Percentiles rank a stretch among this genome's conserved stretches.
phyloP scores from a whole-genome alignment of 192 early-diverging fungal species.

The Entomortierella beljakovae region DNA sequence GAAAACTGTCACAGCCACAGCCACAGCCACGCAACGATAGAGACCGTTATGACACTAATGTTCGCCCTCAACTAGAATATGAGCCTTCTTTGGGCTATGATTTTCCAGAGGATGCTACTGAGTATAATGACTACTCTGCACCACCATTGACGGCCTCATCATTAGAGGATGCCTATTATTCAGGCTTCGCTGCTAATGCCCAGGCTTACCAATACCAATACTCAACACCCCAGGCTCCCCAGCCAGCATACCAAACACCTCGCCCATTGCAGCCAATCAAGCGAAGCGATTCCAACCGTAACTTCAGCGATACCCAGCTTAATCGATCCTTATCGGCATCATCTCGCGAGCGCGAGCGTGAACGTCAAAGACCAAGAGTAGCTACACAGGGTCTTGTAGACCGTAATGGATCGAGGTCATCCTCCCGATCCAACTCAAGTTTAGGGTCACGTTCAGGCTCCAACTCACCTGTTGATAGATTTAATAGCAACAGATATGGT shows the following conservation, averaged over 20 bases:
- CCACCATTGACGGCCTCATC: constrained; percentile 13
- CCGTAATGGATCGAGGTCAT: neutral
- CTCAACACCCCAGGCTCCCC: neutral
- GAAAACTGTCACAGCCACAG: neutral
- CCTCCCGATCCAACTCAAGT: neutral
- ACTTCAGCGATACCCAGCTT: neutral
- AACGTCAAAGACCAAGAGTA: neutral
- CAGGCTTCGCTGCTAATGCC: neutral
- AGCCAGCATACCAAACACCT: neutral
- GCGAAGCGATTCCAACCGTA: neutral
- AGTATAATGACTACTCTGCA: neutral
- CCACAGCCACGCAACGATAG: neutral
- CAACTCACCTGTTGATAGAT: constrained; percentile 8
- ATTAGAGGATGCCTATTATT: constrained; percentile 4
- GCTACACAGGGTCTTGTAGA: neutral
- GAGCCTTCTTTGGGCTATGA: neutral
- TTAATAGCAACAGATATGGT: neutral
- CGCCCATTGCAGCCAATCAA: constrained; percentile 1
- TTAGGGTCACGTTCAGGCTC: neutral
- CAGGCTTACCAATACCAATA: neutral
- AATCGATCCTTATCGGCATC: neutral
- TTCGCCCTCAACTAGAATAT: neutral
- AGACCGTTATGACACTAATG: neutral
- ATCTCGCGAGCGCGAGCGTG: neutral
- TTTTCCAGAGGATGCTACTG: neutral